phyloP scores from a whole-genome alignment of 106 monocot genomes.

The Iris macrosiphon region DNA sequence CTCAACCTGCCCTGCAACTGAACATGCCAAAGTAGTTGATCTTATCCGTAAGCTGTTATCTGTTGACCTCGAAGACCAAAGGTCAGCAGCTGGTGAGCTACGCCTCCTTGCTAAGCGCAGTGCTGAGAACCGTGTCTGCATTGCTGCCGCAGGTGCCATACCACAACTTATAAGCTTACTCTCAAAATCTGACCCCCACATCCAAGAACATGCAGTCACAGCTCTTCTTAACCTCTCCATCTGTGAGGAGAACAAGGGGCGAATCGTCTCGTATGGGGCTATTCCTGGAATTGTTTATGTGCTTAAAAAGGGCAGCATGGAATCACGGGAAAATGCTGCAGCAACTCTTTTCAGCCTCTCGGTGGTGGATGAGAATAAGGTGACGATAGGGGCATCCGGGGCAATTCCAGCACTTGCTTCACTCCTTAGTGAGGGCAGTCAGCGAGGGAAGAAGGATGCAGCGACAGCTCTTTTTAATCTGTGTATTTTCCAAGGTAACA shows the following conservation, averaged over 20 bases:
- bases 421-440: slow-evolving; percentile 50
- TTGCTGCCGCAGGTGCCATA: slow-evolving; percentile 84
- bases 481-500: slow-evolving; percentile 77
- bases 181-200: slow-evolving; percentile 30
- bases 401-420: slow-evolving; percentile 57
- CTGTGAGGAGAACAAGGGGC: slow-evolving; percentile 64
- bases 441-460: slow-evolving; percentile 68
- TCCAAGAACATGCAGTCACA: slow-evolving; percentile 80
- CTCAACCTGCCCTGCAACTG: slow-evolving; percentile 30
- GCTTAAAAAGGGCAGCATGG: slow-evolving; percentile 67
- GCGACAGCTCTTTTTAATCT: slow-evolving; percentile 75
- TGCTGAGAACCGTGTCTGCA: slow-evolving; percentile 62
- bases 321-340: slow-evolving; percentile 80
- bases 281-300: slow-evolving; percentile 66
- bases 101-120: slow-evolving; percentile 71
- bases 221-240: slow-evolving; percentile 86
- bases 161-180: slow-evolving; percentile 60
- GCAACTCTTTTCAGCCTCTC: slow-evolving; percentile 84
- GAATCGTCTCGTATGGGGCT: slow-evolving; percentile 45
- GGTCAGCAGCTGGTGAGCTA: slow-evolving; percentile 54
- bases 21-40: slow-evolving; percentile 47
- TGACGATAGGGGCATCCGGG: slow-evolving; percentile 54
- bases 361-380: slow-evolving; percentile 66
- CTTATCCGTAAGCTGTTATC: slow-evolving; percentile 43
- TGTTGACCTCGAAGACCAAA: slow-evolving; percentile 29